Evolutionary conservation across 164 flowering plant genomes (phyloP).

Genomic region (Cinnamomum chago): DNA sequence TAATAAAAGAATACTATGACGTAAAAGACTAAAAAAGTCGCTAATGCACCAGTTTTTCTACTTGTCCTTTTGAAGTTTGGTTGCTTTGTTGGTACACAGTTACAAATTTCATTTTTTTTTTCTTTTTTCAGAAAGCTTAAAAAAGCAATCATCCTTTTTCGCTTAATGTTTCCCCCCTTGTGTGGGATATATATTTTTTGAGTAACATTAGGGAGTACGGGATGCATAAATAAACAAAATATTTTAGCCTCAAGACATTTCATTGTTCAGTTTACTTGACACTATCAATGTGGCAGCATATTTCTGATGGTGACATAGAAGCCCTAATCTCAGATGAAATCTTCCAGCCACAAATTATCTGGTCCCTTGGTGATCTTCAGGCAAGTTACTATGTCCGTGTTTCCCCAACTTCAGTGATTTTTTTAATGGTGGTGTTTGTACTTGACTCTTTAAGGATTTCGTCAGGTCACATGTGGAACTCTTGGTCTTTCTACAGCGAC

Average conservation of each 20-base stretch:
- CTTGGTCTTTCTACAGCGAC: conserved; percentile 96
- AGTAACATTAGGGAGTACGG: no score
- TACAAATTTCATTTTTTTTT: no score
- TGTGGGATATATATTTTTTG: no score
- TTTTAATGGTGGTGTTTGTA: not conserved
- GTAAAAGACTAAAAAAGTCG: no score
- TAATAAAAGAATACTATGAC: no score
- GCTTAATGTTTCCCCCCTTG: no score
- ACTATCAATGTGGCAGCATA: conserved; percentile 42
- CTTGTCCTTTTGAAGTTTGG: no score
- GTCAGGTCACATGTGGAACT: conserved; percentile 87
- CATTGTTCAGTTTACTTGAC: not conserved
- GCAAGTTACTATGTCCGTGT: conserved; percentile 24
- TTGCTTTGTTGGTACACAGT: no score
- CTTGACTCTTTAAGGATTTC: not conserved
- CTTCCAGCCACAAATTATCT: conserved; percentile 76
- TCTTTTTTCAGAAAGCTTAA: no score
- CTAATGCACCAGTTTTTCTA: no score
- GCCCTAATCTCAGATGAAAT: conserved; percentile 89
- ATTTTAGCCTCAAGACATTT: not conserved
- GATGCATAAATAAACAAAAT: no score
- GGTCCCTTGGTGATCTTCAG: conserved; percentile 88
- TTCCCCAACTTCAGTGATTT: not conserved
- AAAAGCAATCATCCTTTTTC: no score
- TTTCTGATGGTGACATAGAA: conserved; percentile 82